Base-by-base conservation (phyloP, 129 eudicot species). In the Flaveria ramosissima region DNA sequence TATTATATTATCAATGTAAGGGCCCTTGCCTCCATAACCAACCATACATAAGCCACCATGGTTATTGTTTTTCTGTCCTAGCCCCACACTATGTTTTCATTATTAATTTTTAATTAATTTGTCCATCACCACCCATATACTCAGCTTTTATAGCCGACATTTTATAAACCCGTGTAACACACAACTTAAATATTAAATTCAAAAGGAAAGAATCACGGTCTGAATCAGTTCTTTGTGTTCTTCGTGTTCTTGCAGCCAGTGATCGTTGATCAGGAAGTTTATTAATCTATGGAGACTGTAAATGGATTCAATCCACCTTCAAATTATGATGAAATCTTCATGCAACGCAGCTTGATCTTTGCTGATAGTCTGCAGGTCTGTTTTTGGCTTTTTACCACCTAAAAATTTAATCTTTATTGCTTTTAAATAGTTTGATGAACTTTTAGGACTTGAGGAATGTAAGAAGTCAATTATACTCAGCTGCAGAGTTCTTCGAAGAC, bases 401-500 rank as follows among this genome's bases (percentile, higher is more conserved):
- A 56, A 12, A 20, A 21, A 21, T 48, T 60, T 15, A 52, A 63
- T 15, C 27, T 73, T 73, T 9, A 0, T 65, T 11, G 39, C 36
- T 36, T 70, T 71, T 1, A 71, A 20, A 16, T 14, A 60, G 43
- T 59, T 52, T 57, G 30, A 57, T 57, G 39, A 13, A 23, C 41
- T 39, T 32, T 9, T 23, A 92, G 97, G 97, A 89, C 70, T 80
- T 92, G 88, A 89, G 84, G 82, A 84, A 78, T 73, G 81, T 92
- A 62, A 84, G 89, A 80, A 72, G 46, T 16, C 96, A 92, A 67
- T 73, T 92, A 41, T 89, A 92, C 45, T 85, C 96, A 36, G 96
- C 97, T 71, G 97, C 97, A 69, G 96, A 92, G 78, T 85, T 84
- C 43, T 92, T 85, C 39, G 96, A 91, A 79, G 74, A 72, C 3